Evolutionary conservation across 345 rosid species (phyloP).

Genomic region (Populus alba): DNA sequence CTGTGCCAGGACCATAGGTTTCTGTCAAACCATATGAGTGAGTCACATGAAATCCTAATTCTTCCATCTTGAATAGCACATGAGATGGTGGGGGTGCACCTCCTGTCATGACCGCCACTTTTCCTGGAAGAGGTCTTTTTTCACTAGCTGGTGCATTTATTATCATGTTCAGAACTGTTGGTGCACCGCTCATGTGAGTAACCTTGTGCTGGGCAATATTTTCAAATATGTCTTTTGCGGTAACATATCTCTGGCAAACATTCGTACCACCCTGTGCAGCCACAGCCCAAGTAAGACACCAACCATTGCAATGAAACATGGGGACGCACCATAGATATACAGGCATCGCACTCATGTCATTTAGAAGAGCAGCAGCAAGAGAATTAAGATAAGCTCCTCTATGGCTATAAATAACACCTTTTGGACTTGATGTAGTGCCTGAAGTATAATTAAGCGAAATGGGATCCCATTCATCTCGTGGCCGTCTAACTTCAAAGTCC

Average conservation of each 20-base stretch:
- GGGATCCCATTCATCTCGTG: conserved; percentile 34
- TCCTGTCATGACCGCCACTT: conserved; percentile 28
- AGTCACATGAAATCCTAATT: conserved; percentile 21
- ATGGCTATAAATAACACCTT: conserved; percentile 35
- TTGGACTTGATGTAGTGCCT: conserved; percentile 34
- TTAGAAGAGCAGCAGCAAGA: conserved; percentile 21
- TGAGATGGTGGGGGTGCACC: conserved; percentile 31
- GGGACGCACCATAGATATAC: conserved; percentile 36
- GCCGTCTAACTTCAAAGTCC: conserved; percentile 40
- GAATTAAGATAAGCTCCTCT: conserved; percentile 35
- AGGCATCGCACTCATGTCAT: conserved; percentile 29
- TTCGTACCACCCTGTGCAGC: conserved; percentile 37
- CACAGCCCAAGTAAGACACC: conserved; percentile 34
- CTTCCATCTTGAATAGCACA: conserved; percentile 27
- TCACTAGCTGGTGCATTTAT: conserved; percentile 13
- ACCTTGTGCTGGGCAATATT: conserved; percentile 20
- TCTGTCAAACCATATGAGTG: conserved; percentile 36
- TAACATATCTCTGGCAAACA: conserved; percentile 19
- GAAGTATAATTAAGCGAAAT: conserved; percentile 32
- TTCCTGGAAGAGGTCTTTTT: conserved; percentile 19
- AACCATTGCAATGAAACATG: conserved; percentile 37
- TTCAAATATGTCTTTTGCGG: conserved; percentile 20
- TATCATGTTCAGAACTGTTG: conserved; percentile 28
- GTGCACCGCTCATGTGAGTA: conserved; percentile 36
- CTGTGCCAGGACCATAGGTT: conserved; percentile 29